These are phyloP conservation scores for Dichotomocladium elegans DNA, from an alignment of 371 early-diverging fungal genomes.

Conservation along the genomic window DNA sequence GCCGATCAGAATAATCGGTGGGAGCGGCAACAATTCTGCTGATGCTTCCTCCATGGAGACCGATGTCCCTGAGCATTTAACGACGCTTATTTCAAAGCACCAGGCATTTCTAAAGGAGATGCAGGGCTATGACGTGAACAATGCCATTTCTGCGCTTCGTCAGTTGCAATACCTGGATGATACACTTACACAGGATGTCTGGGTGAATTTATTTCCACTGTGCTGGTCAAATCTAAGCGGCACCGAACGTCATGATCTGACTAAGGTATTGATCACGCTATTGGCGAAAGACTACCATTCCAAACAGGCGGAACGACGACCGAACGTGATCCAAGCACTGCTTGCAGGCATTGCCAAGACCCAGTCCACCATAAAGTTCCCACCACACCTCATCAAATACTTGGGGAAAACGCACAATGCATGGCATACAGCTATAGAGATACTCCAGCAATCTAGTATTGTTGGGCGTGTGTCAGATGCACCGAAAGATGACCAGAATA, in stretches of 20 bases:
- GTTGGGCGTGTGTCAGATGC: constrained; percentile 45
- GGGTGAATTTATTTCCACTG: constrained; percentile 86
- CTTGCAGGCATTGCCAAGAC: constrained; percentile 83
- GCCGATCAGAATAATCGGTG: constrained; percentile 40
- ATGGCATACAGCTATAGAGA: constrained; percentile 84
- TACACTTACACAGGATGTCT: constrained; percentile 67
- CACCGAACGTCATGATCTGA: constrained; percentile 80
- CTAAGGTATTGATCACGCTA: constrained; percentile 75
- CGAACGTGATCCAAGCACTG: constrained; percentile 92
- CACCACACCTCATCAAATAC: constrained; percentile 92
- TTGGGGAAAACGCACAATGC: constrained; percentile 88
- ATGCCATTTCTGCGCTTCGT: constrained; percentile 54
- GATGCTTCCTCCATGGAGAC: constrained; percentile 8
- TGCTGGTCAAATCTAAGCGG: constrained; percentile 72
- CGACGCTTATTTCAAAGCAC: constrained; percentile 42
- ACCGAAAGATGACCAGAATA: constrained; percentile 81
- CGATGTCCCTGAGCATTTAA: constrained; percentile 35
- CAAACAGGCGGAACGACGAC: constrained; percentile 72
- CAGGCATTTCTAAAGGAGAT: constrained; percentile 58
- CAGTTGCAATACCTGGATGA: constrained; percentile 74
- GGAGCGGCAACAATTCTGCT: constrained; percentile 1
- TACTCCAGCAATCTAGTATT: constrained; percentile 58
- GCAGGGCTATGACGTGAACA: constrained; percentile 47
- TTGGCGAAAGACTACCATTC: constrained; percentile 91
- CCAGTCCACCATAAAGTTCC: constrained; percentile 68